phyloP scores from a whole-genome alignment of 345 rosid species.

The Populus ilicifolia region DNA sequence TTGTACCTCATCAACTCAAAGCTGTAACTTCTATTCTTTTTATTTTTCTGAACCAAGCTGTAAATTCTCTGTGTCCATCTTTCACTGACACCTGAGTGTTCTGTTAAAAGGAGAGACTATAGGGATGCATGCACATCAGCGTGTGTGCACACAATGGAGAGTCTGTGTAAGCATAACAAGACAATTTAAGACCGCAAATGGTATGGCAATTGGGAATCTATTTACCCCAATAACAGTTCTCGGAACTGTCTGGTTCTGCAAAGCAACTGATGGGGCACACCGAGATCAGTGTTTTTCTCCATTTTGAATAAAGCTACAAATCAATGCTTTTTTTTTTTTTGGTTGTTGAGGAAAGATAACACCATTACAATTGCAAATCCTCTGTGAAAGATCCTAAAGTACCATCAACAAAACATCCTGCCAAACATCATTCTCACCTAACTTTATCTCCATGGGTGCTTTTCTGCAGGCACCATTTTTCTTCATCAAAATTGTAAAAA shows the following conservation, averaged over 20 bases:
- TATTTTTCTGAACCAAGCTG: neutral
- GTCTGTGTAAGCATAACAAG: neutral
- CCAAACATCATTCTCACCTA: neutral
- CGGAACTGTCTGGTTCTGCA: neutral
- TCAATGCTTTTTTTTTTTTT: neutral
- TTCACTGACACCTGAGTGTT: neutral
- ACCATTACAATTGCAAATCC: neutral
- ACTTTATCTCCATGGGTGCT: neutral
- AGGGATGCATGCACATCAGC: neutral
- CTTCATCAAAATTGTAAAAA: neutral
- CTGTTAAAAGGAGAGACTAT: neutral
- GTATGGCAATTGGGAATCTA: neutral
- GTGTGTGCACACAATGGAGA: neutral
- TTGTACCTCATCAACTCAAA: neutral
- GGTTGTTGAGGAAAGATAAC: neutral
- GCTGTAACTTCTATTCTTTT: neutral
- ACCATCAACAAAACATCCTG: neutral
- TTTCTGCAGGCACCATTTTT: too few relatives aligned
- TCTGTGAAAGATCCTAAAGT: too few relatives aligned
- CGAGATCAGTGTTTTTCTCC: neutral
- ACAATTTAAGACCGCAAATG: neutral
- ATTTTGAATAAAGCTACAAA: neutral
- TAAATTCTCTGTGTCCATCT: neutral
- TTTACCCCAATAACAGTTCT: neutral
- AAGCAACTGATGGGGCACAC: neutral